Percentiles rank a stretch among this genome's conserved stretches.
These are phyloP conservation scores for Hyaloscypha bicolor DNA, from an alignment of 495 filamentous ascomycete genomes.

Conservation along the genomic window DNA sequence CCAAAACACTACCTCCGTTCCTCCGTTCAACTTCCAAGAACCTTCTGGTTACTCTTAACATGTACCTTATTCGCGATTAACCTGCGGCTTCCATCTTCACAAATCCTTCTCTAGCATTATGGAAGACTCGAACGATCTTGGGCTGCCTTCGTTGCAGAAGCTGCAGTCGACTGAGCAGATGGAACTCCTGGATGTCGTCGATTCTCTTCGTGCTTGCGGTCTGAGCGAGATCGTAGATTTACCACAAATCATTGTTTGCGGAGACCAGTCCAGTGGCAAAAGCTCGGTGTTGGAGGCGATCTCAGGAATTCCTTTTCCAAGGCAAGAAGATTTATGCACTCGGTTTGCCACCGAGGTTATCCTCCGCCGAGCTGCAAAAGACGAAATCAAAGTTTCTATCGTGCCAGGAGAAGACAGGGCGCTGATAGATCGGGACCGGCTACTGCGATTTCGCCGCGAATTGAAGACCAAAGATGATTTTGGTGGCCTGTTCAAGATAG, in stretches of 20 bases:
- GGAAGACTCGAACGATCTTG: conserved; percentile 13
- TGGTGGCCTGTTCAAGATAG: conserved; percentile 37
- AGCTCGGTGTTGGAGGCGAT: conserved; percentile 72
- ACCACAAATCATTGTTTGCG: conserved; percentile 67
- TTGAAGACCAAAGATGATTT: conserved; percentile 30
- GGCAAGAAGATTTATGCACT: conserved; percentile 52
- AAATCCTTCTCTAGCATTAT: conserved; percentile 2
- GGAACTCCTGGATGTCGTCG: conserved; percentile 56
- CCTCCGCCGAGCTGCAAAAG: conserved; percentile 42
- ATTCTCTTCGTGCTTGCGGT: conserved; percentile 52
- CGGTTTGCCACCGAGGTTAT: conserved; percentile 59
- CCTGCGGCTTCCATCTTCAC: not conserved
- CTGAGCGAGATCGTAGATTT: conserved; percentile 51
- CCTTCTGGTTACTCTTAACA: too few relatives aligned
- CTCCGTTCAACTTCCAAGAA: too few relatives aligned
- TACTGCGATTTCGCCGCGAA: conserved; percentile 26
- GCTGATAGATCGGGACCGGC: conserved; percentile 32
- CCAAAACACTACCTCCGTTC: too few relatives aligned
- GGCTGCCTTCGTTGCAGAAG: conserved; percentile 15
- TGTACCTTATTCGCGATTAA: too few relatives aligned
- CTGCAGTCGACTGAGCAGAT: conserved; percentile 39
- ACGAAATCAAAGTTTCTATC: conserved; percentile 41
- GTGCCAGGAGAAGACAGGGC: conserved; percentile 33
- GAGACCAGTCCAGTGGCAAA: conserved; percentile 65
- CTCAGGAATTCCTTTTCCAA: conserved; percentile 61